These are phyloP conservation scores for Colletotrichum kahawae DNA, from an alignment of 2,329 filamentous ascomycete species.

Conservation along the genomic window DNA sequence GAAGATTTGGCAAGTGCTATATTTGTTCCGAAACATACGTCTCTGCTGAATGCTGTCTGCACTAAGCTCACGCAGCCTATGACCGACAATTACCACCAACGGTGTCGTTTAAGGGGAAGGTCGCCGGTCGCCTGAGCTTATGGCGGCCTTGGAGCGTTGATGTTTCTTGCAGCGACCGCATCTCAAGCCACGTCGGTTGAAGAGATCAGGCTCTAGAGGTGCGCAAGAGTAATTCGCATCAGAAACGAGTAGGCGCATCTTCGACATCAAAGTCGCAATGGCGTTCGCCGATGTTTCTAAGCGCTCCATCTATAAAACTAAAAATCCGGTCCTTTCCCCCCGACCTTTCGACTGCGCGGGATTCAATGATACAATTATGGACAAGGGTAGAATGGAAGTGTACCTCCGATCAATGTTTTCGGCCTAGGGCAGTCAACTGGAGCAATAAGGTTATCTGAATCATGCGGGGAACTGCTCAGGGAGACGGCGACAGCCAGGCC, in stretches of 20 bases:
- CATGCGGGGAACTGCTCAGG: background rate
- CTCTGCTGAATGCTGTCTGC: no score
- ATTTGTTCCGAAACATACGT: no score
- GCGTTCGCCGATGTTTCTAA: background rate
- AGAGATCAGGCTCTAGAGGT: background rate
- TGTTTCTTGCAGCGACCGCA: background rate
- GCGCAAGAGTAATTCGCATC: rapidly evolving
- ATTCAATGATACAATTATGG: background rate
- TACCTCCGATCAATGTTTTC: background rate
- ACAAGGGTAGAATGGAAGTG: background rate
- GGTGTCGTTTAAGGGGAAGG: no score
- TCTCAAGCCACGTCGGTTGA: background rate
- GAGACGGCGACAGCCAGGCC: background rate
- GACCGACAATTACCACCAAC: no score
- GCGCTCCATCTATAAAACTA: background rate
- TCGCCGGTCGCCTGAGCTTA: background rate
- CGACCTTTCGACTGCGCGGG: background rate
- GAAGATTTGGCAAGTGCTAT: no score
- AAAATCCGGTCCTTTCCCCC: background rate
- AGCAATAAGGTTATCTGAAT: background rate
- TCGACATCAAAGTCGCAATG: background rate
- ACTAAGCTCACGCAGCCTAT: no score
- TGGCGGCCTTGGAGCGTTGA: rapidly evolving
- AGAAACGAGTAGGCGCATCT: background rate
- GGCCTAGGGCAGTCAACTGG: background rate